Percentiles rank a stretch among this genome's conserved stretches.
These are phyloP conservation scores for Zea luxurians DNA, from an alignment of 176 grass and related monocot species.

Conservation along the genomic window DNA sequence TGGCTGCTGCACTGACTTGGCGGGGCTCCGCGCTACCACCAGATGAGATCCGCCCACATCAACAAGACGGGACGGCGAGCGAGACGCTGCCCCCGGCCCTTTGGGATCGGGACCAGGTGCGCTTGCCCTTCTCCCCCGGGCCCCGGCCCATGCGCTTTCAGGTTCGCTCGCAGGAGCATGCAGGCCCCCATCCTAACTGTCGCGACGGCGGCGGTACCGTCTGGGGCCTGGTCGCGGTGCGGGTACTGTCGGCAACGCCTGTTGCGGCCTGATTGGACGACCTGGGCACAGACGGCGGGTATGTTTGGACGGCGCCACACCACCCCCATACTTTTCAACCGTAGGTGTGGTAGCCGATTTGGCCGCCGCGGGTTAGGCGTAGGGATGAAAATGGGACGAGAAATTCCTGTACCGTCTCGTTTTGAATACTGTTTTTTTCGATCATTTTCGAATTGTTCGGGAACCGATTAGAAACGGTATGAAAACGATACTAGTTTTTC, in stretches of 20 bases:
- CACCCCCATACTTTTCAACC: too few species aligned
- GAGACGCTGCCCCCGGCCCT: not conserved
- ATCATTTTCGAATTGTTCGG: too few species aligned
- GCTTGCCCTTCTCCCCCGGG: not conserved
- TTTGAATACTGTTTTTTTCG: too few species aligned
- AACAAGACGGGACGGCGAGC: not conserved
- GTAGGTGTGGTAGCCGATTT: too few species aligned
- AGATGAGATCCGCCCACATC: not conserved
- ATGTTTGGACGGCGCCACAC: too few species aligned
- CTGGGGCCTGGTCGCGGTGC: not conserved
- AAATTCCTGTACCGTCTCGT: too few species aligned
- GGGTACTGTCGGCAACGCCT: not conserved
- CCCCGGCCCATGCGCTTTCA: not conserved
- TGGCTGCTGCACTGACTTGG: too few species aligned
- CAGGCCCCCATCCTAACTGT: not conserved
- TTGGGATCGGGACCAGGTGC: conserved; percentile 18
- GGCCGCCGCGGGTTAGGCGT: too few species aligned
- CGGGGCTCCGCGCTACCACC: not conserved
- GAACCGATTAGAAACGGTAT: too few species aligned
- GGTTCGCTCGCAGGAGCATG: not conserved
- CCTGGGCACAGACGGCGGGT: too few species aligned
- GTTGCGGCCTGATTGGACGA: not conserved
- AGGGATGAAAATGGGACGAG: too few species aligned
- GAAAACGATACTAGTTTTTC: too few species aligned
- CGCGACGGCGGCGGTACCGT: not conserved